Evolutionary conservation across 2,329 filamentous ascomycete species (phyloP).

Genomic region (Neonectria punicea): DNA sequence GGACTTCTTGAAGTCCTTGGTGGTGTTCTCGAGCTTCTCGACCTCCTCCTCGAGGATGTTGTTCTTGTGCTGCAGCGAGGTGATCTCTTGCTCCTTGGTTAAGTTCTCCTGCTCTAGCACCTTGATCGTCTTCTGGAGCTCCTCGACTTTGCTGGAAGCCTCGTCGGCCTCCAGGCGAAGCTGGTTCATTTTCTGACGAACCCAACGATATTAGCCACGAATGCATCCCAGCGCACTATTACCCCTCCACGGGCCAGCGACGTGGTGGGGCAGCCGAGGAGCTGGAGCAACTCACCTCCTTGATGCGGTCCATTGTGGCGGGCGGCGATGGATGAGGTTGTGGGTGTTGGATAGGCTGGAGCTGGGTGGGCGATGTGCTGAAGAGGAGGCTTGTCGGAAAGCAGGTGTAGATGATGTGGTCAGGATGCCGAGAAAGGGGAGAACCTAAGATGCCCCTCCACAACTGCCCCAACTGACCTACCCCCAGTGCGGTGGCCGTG

Average conservation of each 20-base stretch:
- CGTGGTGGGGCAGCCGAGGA: conserved; percentile 46
- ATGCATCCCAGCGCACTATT: conserved; percentile 17
- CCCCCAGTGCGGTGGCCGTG: conserved; percentile 36
- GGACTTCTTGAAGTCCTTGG: conserved; percentile 89
- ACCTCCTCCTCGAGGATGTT: conserved; percentile 88
- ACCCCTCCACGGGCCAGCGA: conserved; percentile 45
- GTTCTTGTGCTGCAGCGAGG: conserved; percentile 95
- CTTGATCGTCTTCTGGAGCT: conserved; percentile 90
- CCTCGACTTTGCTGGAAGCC: conserved; percentile 81
- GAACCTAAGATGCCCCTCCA: conserved; percentile 50
- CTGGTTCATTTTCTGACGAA: conserved; percentile 85
- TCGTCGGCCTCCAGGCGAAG: conserved; percentile 96
- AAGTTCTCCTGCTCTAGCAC: conserved; percentile 92
- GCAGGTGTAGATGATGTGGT: conserved; percentile 46
- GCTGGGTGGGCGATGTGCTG: conserved; percentile 42
- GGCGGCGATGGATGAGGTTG: conserved; percentile 21
- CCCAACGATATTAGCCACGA: conserved; percentile 40
- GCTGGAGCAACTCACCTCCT: conserved; percentile 73
- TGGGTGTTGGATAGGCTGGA: conserved; percentile 24
- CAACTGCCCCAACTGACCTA: conserved; percentile 36
- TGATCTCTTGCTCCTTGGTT: conserved; percentile 97
- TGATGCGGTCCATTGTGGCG: conserved; percentile 83
- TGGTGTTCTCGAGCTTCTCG: conserved; percentile 86
- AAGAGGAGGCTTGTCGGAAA: conserved; percentile 46
- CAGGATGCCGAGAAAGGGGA: conserved; percentile 51